Evolutionary conservation across 495 filamentous ascomycete genomes (phyloP).

Genomic region (Xylaria castorea): DNA sequence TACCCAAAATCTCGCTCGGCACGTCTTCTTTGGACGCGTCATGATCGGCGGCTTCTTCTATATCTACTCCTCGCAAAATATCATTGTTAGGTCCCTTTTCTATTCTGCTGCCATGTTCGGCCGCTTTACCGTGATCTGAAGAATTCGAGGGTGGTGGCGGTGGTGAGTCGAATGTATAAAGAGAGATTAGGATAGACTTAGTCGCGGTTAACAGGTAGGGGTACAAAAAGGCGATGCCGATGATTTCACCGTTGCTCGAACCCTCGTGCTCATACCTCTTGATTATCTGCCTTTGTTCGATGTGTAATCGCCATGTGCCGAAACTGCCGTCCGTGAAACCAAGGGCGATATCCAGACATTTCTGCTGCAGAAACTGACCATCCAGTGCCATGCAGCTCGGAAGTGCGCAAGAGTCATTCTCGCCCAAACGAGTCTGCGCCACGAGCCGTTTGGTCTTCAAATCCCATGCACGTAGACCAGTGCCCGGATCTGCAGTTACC

Average conservation of each 20-base stretch:
- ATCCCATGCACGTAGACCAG: conserved; percentile 80
- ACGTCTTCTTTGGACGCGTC: not conserved
- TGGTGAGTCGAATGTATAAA: conserved; percentile 67
- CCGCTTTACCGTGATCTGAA: not conserved
- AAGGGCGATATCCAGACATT: conserved; percentile 62
- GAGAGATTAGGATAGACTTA: conserved; percentile 69
- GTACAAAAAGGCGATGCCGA: conserved; percentile 73
- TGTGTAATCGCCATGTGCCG: conserved; percentile 67
- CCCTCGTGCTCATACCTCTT: conserved; percentile 61
- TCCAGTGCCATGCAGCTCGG: conserved; percentile 77
- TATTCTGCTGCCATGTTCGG: conserved; percentile 6
- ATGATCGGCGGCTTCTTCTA: conserved; percentile 5
- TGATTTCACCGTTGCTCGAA: conserved; percentile 69
- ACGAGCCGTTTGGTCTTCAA: conserved; percentile 65
- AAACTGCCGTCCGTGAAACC: conserved; percentile 83
- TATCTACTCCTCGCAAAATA: conserved; percentile 24
- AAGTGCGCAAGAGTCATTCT: conserved; percentile 31
- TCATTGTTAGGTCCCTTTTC: conserved; percentile 10
- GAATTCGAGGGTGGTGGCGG: conserved; percentile 15
- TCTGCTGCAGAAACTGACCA: conserved; percentile 44
- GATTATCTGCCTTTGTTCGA: conserved; percentile 48
- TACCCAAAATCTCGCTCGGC: not conserved
- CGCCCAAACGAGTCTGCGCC: conserved; percentile 50
- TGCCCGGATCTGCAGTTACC: conserved; percentile 72
- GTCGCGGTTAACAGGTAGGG: conserved; percentile 85